Conservation (phyloP, 2,329 filamentous ascomycete genomes). For the Ploettnerulaceae sp. region DNA sequence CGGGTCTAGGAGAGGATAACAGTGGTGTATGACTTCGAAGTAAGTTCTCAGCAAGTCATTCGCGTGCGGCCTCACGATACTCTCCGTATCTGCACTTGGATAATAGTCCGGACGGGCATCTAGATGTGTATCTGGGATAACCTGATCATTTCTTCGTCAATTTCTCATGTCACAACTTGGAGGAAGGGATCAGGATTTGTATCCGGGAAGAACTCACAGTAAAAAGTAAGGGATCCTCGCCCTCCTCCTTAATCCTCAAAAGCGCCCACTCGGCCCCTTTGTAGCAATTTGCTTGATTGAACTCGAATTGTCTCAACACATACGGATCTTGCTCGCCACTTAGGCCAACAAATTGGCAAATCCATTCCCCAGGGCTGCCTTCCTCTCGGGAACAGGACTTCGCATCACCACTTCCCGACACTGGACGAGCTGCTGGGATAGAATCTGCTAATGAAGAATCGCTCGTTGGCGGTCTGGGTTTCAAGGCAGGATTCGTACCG, state of each 20-base stretch:
- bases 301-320: constrained; percentile 28
- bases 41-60: constrained; percentile 23
- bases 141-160: constrained; percentile 14
- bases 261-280: constrained; percentile 26
- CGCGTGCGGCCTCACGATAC: constrained; percentile 19
- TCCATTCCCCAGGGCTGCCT: constrained; percentile 16
- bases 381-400: background rate
- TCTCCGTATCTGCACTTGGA: constrained; percentile 24
- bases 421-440: constrained; percentile 9
- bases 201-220: constrained; percentile 18
- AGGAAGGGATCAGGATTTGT: no score
- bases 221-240: constrained; percentile 23
- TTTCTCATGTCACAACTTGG: background rate
- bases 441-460: constrained; percentile 16
- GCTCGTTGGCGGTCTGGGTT: constrained; percentile 14
- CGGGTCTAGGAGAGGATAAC: constrained; percentile 28
- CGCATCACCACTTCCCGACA: background rate
- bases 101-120: constrained; percentile 26
- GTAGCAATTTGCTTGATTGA: constrained; percentile 28
- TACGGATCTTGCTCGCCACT: constrained; percentile 30
- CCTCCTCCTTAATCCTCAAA: constrained; percentile 23
- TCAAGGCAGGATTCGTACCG: constrained; percentile 6
- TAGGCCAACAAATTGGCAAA: constrained; percentile 27
- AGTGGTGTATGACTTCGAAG: constrained; percentile 26
- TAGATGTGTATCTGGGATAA: constrained; percentile 26